Conservation (phyloP, 352 stramenopile genomes). For the Thraustochytrium aureum region DNA sequence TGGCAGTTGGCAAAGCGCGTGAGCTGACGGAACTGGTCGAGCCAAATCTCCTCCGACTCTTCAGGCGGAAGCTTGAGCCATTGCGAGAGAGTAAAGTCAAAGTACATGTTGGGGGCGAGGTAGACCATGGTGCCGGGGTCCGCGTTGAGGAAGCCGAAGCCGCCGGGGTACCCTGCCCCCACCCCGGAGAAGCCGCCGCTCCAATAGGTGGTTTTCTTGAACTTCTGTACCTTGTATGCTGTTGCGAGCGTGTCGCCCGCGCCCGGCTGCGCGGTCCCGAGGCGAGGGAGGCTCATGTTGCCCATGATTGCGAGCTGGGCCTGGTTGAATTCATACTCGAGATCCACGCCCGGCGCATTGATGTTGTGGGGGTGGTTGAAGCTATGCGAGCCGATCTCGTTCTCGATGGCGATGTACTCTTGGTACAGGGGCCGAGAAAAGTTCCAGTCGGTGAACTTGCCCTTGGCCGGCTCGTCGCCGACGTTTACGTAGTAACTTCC, state of each 20-base stretch:
- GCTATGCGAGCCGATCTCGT: slow-evolving; percentile 31
- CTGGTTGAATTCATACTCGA: slow-evolving; percentile 29
- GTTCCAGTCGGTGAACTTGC: slow-evolving; percentile 26
- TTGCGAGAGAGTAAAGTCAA: slow-evolving; percentile 42
- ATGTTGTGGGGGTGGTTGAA: slow-evolving; percentile 40
- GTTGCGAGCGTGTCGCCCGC: neutral
- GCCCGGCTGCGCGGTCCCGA: slow-evolving; percentile 46
- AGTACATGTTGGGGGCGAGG: slow-evolving; percentile 50
- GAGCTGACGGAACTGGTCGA: slow-evolving; percentile 16
- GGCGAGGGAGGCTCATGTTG: slow-evolving; percentile 14
- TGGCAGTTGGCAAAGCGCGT: slow-evolving; percentile 23
- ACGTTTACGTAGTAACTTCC: slow-evolving; percentile 44
- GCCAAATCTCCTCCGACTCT: neutral
- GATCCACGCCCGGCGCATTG: neutral
- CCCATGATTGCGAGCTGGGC: neutral
- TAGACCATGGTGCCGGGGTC: slow-evolving; percentile 53
- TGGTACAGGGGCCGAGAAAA: neutral
- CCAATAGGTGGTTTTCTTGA: slow-evolving; percentile 30
- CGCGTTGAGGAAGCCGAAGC: slow-evolving; percentile 34
- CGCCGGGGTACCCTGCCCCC: slow-evolving; percentile 17
- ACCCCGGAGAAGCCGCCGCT: neutral
- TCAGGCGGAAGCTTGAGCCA: slow-evolving; percentile 40
- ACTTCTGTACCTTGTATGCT: slow-evolving; percentile 7
- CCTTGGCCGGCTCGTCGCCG: neutral
- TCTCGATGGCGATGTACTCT: neutral